Conservation (phyloP, 371 early-diverging fungal species). For the Rhizomucor pusillus region DNA sequence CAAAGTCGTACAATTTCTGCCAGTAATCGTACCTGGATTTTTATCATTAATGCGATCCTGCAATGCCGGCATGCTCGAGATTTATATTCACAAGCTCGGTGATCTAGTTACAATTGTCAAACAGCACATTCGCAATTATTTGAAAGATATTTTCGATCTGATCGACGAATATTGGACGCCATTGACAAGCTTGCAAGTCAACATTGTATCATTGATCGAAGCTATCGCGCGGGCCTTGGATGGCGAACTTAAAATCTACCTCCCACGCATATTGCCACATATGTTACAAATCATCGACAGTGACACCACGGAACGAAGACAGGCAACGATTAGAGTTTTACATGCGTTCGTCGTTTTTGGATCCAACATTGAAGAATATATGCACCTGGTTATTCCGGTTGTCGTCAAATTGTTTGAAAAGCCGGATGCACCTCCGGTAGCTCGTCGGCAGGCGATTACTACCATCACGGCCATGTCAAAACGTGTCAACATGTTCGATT, state of each 20-base stretch:
- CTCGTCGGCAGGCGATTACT: constrained; percentile 76
- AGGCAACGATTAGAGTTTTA: constrained; percentile 75
- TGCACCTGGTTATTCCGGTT: constrained; percentile 90
- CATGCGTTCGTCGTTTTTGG: constrained; percentile 87
- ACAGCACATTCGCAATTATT: constrained; percentile 84
- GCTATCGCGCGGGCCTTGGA: constrained; percentile 84
- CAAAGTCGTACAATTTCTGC: constrained; percentile 79
- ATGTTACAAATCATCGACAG: constrained; percentile 78
- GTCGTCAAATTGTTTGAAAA: constrained; percentile 83
- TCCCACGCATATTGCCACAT: constrained; percentile 66
- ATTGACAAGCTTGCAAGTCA: constrained; percentile 71
- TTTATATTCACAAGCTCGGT: constrained; percentile 86
- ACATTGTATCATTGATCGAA: constrained; percentile 82
- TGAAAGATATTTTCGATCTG: constrained; percentile 78
- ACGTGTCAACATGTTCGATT: constrained; percentile 85
- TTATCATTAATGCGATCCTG: constrained; percentile 76
- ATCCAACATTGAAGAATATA: constrained; percentile 88
- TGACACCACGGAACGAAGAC: constrained; percentile 71
- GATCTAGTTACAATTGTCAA: constrained; percentile 86
- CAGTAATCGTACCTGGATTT: constrained; percentile 68
- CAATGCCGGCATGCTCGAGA: constrained; percentile 78
- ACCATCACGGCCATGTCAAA: constrained; percentile 80
- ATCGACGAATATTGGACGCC: constrained; percentile 83
- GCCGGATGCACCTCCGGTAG: constrained; percentile 56
- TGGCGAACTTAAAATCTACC: constrained; percentile 83